Conservation (phyloP, 2,329 filamentous ascomycete genomes). For the Aspergillus brasiliensis region DNA sequence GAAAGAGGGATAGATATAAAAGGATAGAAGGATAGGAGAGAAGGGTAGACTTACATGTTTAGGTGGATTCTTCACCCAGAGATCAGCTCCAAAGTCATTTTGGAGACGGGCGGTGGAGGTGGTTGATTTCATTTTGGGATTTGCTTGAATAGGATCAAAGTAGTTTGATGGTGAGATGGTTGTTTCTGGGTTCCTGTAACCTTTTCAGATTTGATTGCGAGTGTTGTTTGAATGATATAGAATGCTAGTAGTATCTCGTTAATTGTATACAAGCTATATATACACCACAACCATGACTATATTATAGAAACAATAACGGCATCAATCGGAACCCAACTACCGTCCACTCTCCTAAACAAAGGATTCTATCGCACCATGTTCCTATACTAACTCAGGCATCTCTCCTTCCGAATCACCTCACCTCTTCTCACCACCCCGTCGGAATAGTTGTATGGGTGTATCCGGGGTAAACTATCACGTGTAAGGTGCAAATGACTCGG, state of each 20-base stretch:
- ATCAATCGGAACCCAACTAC: not conserved
- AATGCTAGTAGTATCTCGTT: too few relatives aligned
- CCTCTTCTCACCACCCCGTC: not conserved
- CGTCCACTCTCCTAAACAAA: not conserved
- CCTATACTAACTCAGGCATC: not conserved
- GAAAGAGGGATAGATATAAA: too few relatives aligned
- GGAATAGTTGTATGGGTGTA: not conserved
- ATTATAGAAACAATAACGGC: too few relatives aligned
- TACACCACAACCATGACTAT: too few relatives aligned
- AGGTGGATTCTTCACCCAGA: conserved; percentile 33
- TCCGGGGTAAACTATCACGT: not conserved
- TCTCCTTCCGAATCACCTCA: conserved; percentile 1
- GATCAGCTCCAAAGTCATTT: conserved; percentile 40
- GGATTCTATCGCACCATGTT: not conserved
- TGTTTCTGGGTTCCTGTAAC: not conserved
- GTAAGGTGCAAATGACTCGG: not conserved
- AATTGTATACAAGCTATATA: too few relatives aligned
- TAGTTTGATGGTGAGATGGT: not conserved
- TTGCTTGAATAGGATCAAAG: not conserved
- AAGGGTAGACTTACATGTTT: conserved; percentile 23
- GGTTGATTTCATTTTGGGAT: not conserved
- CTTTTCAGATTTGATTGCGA: not conserved
- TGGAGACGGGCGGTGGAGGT: conserved; percentile 24
- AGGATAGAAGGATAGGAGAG: not conserved
- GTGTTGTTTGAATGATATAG: too few relatives aligned